Conservation (phyloP, 495 filamentous ascomycete species). For the Trichocladium uniseriatum region DNA sequence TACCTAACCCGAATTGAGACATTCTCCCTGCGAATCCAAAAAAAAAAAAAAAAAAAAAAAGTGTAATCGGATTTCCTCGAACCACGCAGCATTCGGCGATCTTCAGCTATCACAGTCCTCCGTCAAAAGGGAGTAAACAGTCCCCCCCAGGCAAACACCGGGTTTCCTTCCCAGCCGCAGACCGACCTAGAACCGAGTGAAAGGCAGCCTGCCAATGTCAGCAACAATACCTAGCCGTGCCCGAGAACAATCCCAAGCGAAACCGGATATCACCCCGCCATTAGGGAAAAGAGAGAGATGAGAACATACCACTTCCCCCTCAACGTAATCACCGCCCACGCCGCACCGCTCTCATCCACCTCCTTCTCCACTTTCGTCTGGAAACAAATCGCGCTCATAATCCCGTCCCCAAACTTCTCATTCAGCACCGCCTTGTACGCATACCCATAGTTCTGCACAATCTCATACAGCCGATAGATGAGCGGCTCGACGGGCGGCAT, state of each 20-base stretch:
- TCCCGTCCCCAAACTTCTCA: conserved; percentile 98
- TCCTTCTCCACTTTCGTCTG: conserved; percentile 94
- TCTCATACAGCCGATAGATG: conserved; percentile 91
- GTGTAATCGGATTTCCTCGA: too few relatives aligned
- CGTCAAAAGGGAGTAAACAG: neutral
- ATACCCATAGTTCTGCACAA: conserved; percentile 97
- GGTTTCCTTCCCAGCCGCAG: neutral
- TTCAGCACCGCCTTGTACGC: conserved; percentile 95
- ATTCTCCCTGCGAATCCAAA: too few relatives aligned
- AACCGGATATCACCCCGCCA: too few relatives aligned
- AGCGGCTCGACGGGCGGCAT: conserved; percentile 94
- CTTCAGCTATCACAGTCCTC: neutral
- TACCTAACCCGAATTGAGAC: neutral
- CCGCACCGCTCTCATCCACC: conserved; percentile 63
- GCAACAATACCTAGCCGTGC: neutral
- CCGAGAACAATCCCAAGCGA: neutral
- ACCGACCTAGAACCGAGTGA: conserved; percentile 48
- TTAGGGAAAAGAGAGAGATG: neutral
- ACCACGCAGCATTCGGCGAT: neutral
- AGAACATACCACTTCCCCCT: conserved; percentile 88
- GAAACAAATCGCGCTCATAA: conserved; percentile 96
- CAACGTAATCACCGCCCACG: conserved; percentile 80
- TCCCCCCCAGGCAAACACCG: neutral
- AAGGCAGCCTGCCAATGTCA: conserved; percentile 47
- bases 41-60: too few relatives aligned